Evolutionary conservation across 805 yeast species (phyloP).

Genomic region (Metschnikowia amazonensis): DNA sequence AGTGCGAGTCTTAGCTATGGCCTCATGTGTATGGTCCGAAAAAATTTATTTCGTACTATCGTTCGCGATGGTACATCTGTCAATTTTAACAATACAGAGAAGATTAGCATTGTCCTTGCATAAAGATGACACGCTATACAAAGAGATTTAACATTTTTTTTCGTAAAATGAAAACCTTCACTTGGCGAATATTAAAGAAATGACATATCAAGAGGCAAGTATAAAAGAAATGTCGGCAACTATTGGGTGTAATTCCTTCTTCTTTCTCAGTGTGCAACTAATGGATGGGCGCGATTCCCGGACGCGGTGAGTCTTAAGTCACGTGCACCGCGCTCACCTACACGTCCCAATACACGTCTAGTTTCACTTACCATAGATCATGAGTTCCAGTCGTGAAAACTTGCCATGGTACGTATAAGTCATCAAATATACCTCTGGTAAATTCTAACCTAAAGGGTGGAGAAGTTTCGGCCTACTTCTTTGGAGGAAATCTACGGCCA

Average conservation of each 20-base stretch:
- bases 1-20: not conserved
- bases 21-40: not conserved
- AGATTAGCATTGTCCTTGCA: slow-evolving; percentile 99
- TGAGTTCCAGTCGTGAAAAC: slow-evolving; percentile 11
- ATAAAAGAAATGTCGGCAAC: too few species aligned
- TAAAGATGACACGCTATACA: slow-evolving; percentile 99
- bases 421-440: not conserved
- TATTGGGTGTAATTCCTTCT: too few species aligned
- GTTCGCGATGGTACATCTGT: slow-evolving; percentile 64
- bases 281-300: not conserved
- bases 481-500: slow-evolving; percentile 92
- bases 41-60: slow-evolving; percentile 33
- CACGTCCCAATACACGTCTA: slow-evolving; percentile 2
- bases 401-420: slow-evolving; percentile 20
- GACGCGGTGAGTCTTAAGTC: not conserved
- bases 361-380: not conserved
- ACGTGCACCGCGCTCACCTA: slow-evolving; percentile 2
- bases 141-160: slow-evolving; percentile 96
- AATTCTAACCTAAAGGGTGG: slow-evolving; percentile 57
- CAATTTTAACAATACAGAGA: slow-evolving; percentile 99
- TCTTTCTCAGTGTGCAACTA: not conserved
- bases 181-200: too few species aligned
- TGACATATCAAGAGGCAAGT: not conserved
- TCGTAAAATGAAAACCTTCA: not conserved
- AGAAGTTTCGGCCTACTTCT: slow-evolving; percentile 84